A percentile compares a stretch with the other conserved stretches of the same genome.
Evolutionary conservation across 2,329 filamentous ascomycete species (phyloP).

Genomic region (Neofusicoccum cordaticola): DNA sequence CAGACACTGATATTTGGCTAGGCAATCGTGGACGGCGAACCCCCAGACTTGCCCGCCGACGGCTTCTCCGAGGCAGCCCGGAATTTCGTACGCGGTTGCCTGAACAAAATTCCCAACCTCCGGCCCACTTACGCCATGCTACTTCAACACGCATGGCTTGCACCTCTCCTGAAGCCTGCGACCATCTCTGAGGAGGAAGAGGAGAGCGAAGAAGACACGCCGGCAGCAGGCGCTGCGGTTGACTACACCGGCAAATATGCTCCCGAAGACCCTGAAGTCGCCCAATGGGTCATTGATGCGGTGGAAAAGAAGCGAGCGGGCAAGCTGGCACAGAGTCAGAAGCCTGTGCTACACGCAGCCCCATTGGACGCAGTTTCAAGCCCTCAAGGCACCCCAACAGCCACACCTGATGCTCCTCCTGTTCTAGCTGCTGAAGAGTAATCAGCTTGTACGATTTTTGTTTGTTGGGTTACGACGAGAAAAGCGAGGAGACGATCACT

Average conservation of each 20-base stretch:
- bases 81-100: conserved; percentile 83
- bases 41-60: conserved; percentile 76
- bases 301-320: conserved; percentile 65
- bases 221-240: conserved; percentile 37
- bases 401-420: background rate
- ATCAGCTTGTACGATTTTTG: conserved; percentile 1
- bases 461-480: background rate
- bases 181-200: conserved; percentile 70
- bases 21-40: conserved; percentile 98
- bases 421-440: background rate
- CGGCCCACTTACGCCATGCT: conserved; percentile 93
- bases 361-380: conserved; percentile 11
- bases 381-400: conserved; percentile 5
- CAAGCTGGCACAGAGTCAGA: conserved; percentile 53
- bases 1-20: conserved; percentile 40
- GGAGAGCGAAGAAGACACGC: conserved; percentile 36
- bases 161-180: conserved; percentile 70
- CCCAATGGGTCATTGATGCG: conserved; percentile 75
- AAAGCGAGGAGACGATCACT: conserved; percentile 4
- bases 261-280: conserved; percentile 70
- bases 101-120: conserved; percentile 88
- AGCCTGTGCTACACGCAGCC: conserved; percentile 58
- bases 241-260: conserved; percentile 26
- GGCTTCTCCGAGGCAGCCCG: conserved; percentile 76
- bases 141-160: conserved; percentile 85